These are phyloP conservation scores for Candida suzukii DNA, from an alignment of 805 yeast species.

Conservation along the genomic window DNA sequence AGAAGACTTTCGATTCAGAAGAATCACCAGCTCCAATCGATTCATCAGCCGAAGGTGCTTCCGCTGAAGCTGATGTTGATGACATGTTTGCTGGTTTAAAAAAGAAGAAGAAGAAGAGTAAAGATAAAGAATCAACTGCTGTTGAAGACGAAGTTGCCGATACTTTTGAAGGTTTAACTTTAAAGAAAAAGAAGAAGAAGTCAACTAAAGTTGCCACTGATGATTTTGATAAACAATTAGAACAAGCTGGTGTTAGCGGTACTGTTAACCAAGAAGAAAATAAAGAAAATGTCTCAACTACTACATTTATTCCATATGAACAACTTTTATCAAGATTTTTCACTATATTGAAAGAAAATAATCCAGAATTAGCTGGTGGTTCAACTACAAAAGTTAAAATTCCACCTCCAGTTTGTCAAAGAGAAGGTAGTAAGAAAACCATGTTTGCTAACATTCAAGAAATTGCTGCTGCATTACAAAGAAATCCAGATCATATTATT, in stretches of 20 bases:
- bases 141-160: conserved; percentile 41
- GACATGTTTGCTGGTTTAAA: conserved; percentile 75
- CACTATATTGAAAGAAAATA: conserved; percentile 77
- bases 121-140: conserved; percentile 33
- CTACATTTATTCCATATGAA: conserved; percentile 63
- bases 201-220: conserved; percentile 49
- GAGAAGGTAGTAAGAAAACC: conserved; percentile 97
- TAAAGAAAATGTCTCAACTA: conserved; percentile 29
- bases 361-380: conserved; percentile 98
- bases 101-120: conserved; percentile 83
- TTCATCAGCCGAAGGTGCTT: conserved; percentile 24
- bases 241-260: conserved; percentile 79
- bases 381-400: conserved; percentile 90
- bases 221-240: conserved; percentile 85
- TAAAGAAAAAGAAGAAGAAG: conserved; percentile 84
- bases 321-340: conserved; percentile 80
- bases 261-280: conserved; percentile 25
- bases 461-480: conserved; percentile 86
- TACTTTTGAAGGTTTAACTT: conserved; percentile 60
- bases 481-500: conserved; percentile 95
- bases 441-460: conserved; percentile 94
- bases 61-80: conserved; percentile 34
- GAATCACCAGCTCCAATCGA: conserved; percentile 32
- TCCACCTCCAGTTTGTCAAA: conserved; percentile 94
- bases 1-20: conserved; percentile 26